Base-by-base conservation (phyloP, 371 early-diverging fungal genomes). In the Mortierella sp. region DNA sequence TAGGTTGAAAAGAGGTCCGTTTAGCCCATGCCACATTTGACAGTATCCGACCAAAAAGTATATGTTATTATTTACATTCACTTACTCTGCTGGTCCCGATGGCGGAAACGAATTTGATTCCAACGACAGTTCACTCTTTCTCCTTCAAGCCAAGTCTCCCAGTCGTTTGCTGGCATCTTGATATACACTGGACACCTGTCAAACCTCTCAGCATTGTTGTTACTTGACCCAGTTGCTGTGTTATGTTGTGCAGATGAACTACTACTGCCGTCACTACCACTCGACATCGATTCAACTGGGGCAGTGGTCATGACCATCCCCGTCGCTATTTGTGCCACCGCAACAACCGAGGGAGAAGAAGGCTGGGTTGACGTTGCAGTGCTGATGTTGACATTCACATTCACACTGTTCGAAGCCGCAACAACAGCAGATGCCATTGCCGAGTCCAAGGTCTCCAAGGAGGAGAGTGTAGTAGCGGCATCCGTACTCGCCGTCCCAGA, bases 41-140 rank as follows among this genome's bases (percentile, higher is more conserved):
- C 2, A 51, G 19, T 15, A 15, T 4, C 7, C 4, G 11, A 42
- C 32, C 12, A 23, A 6, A 30, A 23, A 2, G 24, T 14, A 31
- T 26, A 27, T 56, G 27, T 50, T 54, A n/a, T n/a, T n/a, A n/a
- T n/a, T n/a, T n/a, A n/a, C n/a, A n/a, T n/a, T 23, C 34, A 2
- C 70, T 57, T 64, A 76, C 78, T 60, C 30, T 64, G 70, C 32
- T 76, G 69, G 34, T 76, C 78, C 2, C 78, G 70, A 11, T 60
- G 52, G 2, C 78, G 56, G 26, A 52, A 56, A 12, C 78, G 70
- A 27, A 61, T 60, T 57, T 70, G 26, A 44, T 76, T 76, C 78
- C 78, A 76, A 1, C 78, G 60, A n/a, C 69, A 63, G 41, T 61
- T 28, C 1, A 31, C 27, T 30, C 65, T 69, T 23, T 76, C 70